Percentiles rank a stretch among this genome's conserved stretches.
Conservation (phyloP, 129 eudicot genomes). For the Flaveria robusta region DNA sequence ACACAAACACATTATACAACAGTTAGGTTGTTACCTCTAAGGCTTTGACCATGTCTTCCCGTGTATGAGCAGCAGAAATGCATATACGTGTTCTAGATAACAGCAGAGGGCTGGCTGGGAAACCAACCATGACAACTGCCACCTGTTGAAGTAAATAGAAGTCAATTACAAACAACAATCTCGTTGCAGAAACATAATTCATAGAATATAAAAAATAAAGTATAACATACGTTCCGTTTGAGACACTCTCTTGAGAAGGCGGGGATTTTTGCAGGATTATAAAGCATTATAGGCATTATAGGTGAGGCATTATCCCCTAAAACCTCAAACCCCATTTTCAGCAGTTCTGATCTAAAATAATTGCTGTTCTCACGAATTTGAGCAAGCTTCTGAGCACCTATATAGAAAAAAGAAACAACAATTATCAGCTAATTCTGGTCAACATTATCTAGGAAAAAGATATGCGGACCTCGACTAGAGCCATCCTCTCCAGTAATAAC, state of each 20-base stretch:
- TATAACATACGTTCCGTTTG: slow-evolving; percentile 63
- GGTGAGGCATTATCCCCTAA: slow-evolving; percentile 97
- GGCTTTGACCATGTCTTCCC: slow-evolving; percentile 91
- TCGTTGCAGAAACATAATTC: not conserved
- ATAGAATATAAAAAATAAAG: not conserved
- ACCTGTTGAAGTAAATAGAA: slow-evolving; percentile 42
- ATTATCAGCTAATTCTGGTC: not conserved
- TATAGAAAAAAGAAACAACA: slow-evolving; percentile 9
- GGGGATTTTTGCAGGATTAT: slow-evolving; percentile 95
- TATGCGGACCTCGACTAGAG: slow-evolving; percentile 74
- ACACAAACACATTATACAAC: not conserved
- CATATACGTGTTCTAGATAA: slow-evolving; percentile 95
- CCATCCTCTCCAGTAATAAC: slow-evolving; percentile 97
- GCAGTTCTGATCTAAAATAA: slow-evolving; percentile 88
- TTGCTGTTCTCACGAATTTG: slow-evolving; percentile 94
- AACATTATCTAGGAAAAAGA: not conserved
- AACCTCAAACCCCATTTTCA: slow-evolving; percentile 98
- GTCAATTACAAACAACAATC: slow-evolving; percentile 11
- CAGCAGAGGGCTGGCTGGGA: slow-evolving; percentile 91
- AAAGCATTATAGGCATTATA: slow-evolving; percentile 95
- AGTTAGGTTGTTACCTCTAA: slow-evolving; percentile 56
- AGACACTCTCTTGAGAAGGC: slow-evolving; percentile 98
- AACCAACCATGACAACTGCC: slow-evolving; percentile 90
- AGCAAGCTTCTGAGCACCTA: slow-evolving; percentile 96
- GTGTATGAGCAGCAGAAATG: slow-evolving; percentile 94